A percentile compares a stretch with the other conserved stretches of the same genome.
These are phyloP conservation scores for Sambucus nigra DNA, from an alignment of 129 eudicot genomes.

Conservation along the genomic window DNA sequence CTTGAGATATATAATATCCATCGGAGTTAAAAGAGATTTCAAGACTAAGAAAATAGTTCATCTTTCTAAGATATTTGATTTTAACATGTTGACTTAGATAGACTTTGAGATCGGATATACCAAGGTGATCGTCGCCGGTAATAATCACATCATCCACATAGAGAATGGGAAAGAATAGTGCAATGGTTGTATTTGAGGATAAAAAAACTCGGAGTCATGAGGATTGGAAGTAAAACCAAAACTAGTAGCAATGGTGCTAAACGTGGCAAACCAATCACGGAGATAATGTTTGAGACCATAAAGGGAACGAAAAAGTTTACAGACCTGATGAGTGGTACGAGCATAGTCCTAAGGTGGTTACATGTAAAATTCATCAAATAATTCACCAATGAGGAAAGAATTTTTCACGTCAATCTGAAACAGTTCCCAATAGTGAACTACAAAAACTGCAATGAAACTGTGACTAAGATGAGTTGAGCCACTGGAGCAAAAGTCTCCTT, in stretches of 20 bases:
- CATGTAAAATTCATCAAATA: background rate
- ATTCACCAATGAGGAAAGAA: background rate
- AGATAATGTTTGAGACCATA: slow-evolving; percentile 2
- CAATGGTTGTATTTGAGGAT: background rate
- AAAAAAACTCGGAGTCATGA: background rate
- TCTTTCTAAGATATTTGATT: background rate
- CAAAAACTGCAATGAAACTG: background rate
- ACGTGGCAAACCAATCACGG: slow-evolving; percentile 2
- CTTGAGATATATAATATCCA: background rate
- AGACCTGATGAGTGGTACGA: background rate
- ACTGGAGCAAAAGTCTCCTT: background rate
- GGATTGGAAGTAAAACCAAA: background rate
- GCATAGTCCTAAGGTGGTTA: background rate
- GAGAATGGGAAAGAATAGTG: background rate
- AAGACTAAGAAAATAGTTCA: background rate
- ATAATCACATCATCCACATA: slow-evolving; percentile 8
- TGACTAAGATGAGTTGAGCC: background rate
- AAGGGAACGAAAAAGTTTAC: background rate
- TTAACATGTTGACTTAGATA: background rate
- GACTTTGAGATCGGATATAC: background rate
- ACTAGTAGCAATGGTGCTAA: background rate
- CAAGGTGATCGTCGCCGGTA: background rate
- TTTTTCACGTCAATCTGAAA: background rate
- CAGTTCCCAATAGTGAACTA: background rate
- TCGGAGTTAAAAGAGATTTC: background rate